Base-by-base conservation (phyloP, 345 rosid genomes). In the Populus ilicifolia region DNA sequence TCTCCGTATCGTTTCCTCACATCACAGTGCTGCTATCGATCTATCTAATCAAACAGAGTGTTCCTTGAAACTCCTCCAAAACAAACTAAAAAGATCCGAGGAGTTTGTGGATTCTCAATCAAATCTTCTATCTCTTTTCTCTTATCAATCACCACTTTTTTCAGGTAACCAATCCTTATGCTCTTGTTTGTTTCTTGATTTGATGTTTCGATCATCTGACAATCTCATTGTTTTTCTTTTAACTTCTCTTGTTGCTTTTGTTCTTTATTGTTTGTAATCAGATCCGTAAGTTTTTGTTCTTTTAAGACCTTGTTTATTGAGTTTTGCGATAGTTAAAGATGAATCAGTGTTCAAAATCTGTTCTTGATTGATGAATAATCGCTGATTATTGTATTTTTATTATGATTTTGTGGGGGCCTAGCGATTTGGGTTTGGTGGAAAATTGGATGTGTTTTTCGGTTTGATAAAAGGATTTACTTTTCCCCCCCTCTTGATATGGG, bases 61-160 rank as follows among this genome's bases (percentile, higher is more conserved):
- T 69, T 69, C 72, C 54, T 69, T 21, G 44, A 69, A 10, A 69
- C 72, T 69, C 52, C 70, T 67, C 70, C 63, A 56, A 21, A 8
- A 67, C 70, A 67, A 33, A 36, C 70, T 5, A 30, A 21, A 69
- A 23, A 38, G 72, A 69, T 69, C 72, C 50, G 35, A 69, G 72
- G 50, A 69, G 72, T 41, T 69, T 69, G 16, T 50, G 72, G 72
- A 69, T 8, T 39, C 44, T 41, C 54, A 30, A 18, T 30, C 41
- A 62, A 23, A 25, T 11, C 30, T 7, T 30, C 13, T 1, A 36
- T 56, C 63, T 56, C 25, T 56, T n/a, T n/a, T 56, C 63, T 56
- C 63, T 56, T 8, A 56, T 65, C 72, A 41, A 41, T 21, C 52
- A 1, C 5, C 25, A 23, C n/a, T 41, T 3, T 41, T 67, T 38